phyloP scores from a whole-genome alignment of 345 rosid species.

The Syzygium grande region DNA sequence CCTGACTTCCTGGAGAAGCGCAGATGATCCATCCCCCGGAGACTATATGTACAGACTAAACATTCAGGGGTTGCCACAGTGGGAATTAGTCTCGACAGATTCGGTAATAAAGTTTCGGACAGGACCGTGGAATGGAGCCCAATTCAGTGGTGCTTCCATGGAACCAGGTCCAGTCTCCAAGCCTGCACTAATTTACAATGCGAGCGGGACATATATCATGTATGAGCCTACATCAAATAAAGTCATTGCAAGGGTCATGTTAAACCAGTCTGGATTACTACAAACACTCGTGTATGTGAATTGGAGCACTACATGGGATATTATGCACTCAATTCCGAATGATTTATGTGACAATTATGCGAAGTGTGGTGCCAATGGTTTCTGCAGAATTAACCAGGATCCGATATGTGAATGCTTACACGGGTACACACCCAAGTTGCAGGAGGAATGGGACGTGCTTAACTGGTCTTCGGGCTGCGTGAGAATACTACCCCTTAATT shows the following conservation, averaged over 20 bases:
- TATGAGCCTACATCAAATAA: neutral
- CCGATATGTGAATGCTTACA: slow-evolving; percentile 10
- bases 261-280: neutral
- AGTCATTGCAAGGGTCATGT: neutral
- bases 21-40: slow-evolving; percentile 11
- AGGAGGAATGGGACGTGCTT: slow-evolving; percentile 13
- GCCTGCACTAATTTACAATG: slow-evolving; percentile 2
- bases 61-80: slow-evolving; percentile 2
- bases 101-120: neutral
- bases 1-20: slow-evolving; percentile 14
- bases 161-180: slow-evolving; percentile 2
- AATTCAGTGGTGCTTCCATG: slow-evolving; percentile 10
- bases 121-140: slow-evolving; percentile 26
- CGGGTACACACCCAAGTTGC: slow-evolving; percentile 24
- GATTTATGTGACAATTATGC: neutral
- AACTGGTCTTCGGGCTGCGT: slow-evolving; percentile 14
- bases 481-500: neutral
- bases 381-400: neutral
- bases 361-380: neutral
- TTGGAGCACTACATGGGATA: neutral
- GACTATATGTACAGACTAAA: slow-evolving; percentile 1
- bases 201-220: slow-evolving; percentile 5
- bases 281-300: neutral
- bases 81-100: slow-evolving; percentile 1
- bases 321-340: neutral